Evolutionary conservation across 768 basidiomycete genomes (phyloP).

Genomic region (Collybia sordida): DNA sequence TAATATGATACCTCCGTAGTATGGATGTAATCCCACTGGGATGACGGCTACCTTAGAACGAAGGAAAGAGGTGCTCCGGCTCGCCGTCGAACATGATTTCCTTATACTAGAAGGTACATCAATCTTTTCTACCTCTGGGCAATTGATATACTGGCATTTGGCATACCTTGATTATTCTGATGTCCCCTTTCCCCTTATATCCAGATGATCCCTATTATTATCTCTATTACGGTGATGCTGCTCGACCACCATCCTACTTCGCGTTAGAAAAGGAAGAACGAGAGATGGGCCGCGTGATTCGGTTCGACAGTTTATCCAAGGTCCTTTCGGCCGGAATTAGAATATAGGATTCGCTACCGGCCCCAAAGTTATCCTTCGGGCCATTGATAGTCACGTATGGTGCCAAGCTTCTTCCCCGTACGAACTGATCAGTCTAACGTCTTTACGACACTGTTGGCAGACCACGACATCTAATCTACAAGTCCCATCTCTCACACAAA

Average conservation of each 20-base stretch:
- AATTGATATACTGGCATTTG: background rate
- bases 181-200: no score
- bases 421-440: background rate
- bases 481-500: conserved; percentile 55
- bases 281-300: conserved; percentile 70
- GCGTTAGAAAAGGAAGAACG: conserved; percentile 63
- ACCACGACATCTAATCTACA: conserved; percentile 41
- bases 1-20: conserved; percentile 35
- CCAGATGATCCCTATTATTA: conserved; percentile 78
- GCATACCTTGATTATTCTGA: no score
- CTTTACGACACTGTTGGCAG: conserved; percentile 1
- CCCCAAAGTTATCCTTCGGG: conserved; percentile 59
- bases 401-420: background rate
- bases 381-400: conserved; percentile 67
- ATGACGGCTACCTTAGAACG: conserved; percentile 68
- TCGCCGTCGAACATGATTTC: conserved; percentile 71
- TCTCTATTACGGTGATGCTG: conserved; percentile 65
- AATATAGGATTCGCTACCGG: conserved; percentile 17
- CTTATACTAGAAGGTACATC: conserved; percentile 75
- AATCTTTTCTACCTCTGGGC: background rate
- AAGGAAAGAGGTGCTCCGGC: conserved; percentile 61
- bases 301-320: conserved; percentile 89
- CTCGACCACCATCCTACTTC: conserved; percentile 57
- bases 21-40: conserved; percentile 87
- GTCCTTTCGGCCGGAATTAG: conserved; percentile 64